phyloP scores from a whole-genome alignment of 164 flowering plant species.

The Macadamia tetraphylla region DNA sequence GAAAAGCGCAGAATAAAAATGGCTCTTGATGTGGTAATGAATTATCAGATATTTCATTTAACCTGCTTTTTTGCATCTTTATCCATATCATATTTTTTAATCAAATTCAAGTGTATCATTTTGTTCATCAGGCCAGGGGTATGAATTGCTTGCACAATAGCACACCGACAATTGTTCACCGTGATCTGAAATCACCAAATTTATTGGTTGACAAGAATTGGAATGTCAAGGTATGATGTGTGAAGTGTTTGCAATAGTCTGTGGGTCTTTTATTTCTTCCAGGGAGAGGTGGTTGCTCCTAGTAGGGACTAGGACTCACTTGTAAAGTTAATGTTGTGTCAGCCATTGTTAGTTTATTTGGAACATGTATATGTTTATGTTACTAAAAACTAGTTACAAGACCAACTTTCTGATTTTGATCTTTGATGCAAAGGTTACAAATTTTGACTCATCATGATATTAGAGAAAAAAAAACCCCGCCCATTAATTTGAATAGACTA shows the following conservation, averaged over 20 bases:
- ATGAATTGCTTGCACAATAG: constrained; percentile 98
- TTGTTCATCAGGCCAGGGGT: constrained; percentile 68
- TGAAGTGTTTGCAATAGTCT: not conserved
- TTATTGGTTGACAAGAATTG: constrained; percentile 90
- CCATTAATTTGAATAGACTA: no score
- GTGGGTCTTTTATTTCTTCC: no score
- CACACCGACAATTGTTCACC: constrained; percentile 90
- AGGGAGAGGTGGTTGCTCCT: no score
- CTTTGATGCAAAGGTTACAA: no score
- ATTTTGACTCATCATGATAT: no score
- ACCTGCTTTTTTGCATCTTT: not conserved
- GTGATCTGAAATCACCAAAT: constrained; percentile 95
- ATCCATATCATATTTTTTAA: not conserved
- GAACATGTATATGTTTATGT: no score
- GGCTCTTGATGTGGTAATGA: constrained; percentile 99
- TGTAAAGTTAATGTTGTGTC: no score
- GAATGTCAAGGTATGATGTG: constrained; percentile 78
- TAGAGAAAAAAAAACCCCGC: no score
- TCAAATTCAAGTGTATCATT: not conserved
- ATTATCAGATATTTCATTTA: not conserved
- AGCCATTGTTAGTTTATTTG: no score
- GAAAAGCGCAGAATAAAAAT: constrained; percentile 90
- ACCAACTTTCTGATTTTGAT: no score
- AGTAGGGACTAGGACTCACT: no score
- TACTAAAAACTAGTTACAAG: no score